Evolutionary conservation across 345 rosid genomes (phyloP).

Genomic region (Clausena lansium): DNA sequence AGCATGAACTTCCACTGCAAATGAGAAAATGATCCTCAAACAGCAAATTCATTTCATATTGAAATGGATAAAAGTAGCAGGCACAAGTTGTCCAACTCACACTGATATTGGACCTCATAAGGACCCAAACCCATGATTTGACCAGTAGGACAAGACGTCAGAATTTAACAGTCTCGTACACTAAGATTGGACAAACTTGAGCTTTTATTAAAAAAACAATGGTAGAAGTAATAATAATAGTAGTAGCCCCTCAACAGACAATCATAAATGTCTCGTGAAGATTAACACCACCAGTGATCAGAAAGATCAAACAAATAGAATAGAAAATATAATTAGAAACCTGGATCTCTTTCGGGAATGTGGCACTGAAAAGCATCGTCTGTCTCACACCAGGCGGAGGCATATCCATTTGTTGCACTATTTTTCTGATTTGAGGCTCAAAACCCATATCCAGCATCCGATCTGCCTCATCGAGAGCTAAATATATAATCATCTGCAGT

Average conservation of each 20-base stretch:
- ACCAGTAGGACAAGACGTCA: neutral
- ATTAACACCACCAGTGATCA: neutral
- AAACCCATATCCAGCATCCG: slow-evolving; percentile 99
- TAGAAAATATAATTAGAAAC: slow-evolving; percentile 30
- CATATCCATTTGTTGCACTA: slow-evolving; percentile 97
- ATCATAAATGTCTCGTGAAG: neutral
- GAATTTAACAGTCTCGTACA: neutral
- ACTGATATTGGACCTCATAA: neutral
- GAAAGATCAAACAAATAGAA: neutral
- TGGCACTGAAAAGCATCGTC: slow-evolving; percentile 96
- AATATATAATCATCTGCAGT: slow-evolving; percentile 75
- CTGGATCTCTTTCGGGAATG: slow-evolving; percentile 98
- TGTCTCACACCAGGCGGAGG: slow-evolving; percentile 88
- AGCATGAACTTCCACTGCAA: neutral
- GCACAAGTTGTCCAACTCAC: neutral
- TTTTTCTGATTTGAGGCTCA: slow-evolving; percentile 98
- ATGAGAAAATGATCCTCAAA: neutral
- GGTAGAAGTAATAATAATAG: neutral
- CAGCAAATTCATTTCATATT: neutral
- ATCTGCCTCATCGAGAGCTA: slow-evolving; percentile 98
- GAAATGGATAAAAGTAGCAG: neutral
- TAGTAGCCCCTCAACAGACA: too few species aligned
- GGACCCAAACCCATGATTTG: neutral
- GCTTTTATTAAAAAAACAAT: neutral
- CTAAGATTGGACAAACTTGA: neutral